Evolutionary conservation across 2,329 filamentous ascomycete genomes (phyloP).

Genomic region (Calonectria hongkongensis): DNA sequence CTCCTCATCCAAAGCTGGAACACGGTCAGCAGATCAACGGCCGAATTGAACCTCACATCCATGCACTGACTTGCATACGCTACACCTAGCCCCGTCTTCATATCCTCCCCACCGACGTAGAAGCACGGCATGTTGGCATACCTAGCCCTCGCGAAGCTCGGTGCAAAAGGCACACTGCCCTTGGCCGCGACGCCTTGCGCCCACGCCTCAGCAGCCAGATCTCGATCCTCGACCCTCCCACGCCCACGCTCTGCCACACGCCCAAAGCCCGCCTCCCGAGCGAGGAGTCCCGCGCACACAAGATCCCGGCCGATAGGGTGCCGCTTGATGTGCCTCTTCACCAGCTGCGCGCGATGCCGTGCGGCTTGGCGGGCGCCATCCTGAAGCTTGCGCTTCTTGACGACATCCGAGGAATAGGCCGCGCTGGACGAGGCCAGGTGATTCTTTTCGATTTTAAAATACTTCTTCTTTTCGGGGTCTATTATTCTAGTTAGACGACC

Average conservation of each 20-base stretch:
- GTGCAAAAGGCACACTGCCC: conserved; percentile 62
- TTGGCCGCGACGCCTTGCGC: conserved; percentile 62
- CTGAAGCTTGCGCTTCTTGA: conserved; percentile 73
- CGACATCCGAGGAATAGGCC: conserved; percentile 74
- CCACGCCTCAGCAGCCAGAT: conserved; percentile 61
- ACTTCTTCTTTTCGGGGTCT: conserved; percentile 77
- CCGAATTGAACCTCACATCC: not conserved
- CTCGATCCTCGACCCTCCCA: conserved; percentile 50
- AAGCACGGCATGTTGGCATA: conserved; percentile 63
- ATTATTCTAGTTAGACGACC: conserved; percentile 6
- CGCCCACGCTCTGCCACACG: conserved; percentile 46
- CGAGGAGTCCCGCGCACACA: conserved; percentile 55
- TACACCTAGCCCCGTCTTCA: conserved; percentile 63
- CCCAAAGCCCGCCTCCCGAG: conserved; percentile 52
- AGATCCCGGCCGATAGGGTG: conserved; percentile 59
- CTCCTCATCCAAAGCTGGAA: conserved; percentile 60
- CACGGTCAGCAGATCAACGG: conserved; percentile 33
- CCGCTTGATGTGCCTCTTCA: conserved; percentile 63
- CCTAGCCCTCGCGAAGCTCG: conserved; percentile 53
- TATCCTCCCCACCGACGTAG: conserved; percentile 63
- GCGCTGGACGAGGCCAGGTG: conserved; percentile 70
- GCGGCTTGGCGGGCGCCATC: conserved; percentile 59
- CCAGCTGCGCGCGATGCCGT: conserved; percentile 54
- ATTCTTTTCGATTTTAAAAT: conserved; percentile 80
- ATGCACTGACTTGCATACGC: conserved; percentile 66